phyloP scores from a whole-genome alignment of 2,329 filamentous ascomycete species.

The Fusarium sp. region DNA sequence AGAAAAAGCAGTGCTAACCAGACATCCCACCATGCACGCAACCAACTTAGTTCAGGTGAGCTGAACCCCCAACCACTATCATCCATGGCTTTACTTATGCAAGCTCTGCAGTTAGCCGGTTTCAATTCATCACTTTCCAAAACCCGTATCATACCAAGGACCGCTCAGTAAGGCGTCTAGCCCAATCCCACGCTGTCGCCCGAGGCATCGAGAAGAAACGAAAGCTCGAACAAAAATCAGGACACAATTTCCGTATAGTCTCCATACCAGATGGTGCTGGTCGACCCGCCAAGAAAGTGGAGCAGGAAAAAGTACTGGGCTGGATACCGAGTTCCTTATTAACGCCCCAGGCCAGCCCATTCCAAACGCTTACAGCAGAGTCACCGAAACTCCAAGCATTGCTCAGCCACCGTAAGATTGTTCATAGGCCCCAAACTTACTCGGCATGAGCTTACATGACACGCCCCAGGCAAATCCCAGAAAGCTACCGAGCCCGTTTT shows the following conservation, averaged over 20 bases:
- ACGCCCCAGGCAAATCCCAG: slow-evolving; percentile 35
- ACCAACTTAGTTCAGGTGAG: background rate
- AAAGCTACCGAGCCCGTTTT: slow-evolving; percentile 52
- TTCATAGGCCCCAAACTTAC: accelerated
- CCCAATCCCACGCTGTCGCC: slow-evolving; percentile 35
- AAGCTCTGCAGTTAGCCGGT: slow-evolving; percentile 3
- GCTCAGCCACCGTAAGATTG: slow-evolving; percentile 18
- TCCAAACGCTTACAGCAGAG: slow-evolving; percentile 25
- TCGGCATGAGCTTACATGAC: accelerated
- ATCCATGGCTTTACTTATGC: background rate
- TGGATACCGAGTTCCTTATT: background rate
- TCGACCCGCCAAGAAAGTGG: accelerated
- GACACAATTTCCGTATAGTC: slow-evolving; percentile 20
- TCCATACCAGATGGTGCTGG: background rate
- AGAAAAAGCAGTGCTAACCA: background rate
- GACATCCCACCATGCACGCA: background rate
- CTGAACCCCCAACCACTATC: background rate
- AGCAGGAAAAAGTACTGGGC: accelerated
- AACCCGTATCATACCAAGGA: slow-evolving; percentile 3
- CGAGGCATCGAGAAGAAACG: slow-evolving; percentile 30
- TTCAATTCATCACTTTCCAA: slow-evolving; percentile 33
- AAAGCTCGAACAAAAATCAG: background rate
- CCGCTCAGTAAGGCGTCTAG: slow-evolving; percentile 10
- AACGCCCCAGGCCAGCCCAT: slow-evolving; percentile 7
- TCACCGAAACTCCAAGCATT: slow-evolving; percentile 17